These are phyloP conservation scores for Vigna nakashimae DNA, from an alignment of 306 rosid species.

Conservation along the genomic window DNA sequence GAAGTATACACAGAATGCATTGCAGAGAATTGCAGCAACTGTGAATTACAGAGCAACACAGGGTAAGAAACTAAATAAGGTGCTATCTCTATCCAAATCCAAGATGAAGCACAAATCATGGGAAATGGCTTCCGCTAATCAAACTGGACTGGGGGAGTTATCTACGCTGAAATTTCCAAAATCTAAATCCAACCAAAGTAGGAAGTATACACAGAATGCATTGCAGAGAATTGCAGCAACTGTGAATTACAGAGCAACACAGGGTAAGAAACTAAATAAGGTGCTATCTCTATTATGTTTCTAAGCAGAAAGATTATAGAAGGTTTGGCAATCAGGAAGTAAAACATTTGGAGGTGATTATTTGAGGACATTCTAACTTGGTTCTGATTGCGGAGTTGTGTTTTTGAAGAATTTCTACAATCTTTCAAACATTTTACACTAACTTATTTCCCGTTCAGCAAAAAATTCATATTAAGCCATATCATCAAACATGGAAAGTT, in stretches of 20 bases:
- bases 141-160: background rate
- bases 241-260: background rate
- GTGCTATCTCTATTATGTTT: background rate
- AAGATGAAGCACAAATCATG: too few species aligned
- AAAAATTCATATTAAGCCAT: background rate
- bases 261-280: background rate
- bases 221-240: slow-evolving; percentile 2
- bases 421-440: too few species aligned
- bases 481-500: background rate
- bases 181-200: background rate
- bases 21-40: too few species aligned
- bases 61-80: too few species aligned
- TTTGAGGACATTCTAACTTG: background rate
- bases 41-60: too few species aligned
- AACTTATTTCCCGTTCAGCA: background rate
- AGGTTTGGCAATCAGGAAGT: background rate
- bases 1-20: too few species aligned
- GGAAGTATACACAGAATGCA: background rate
- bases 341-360: background rate
- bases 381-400: background rate
- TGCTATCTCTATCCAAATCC: too few species aligned
- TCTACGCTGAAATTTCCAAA: background rate
- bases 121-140: background rate
- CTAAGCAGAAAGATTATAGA: background rate
- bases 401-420: background rate